Base-by-base conservation (phyloP, 2,329 filamentous ascomycete genomes). In the Aspergillus cejpii region DNA sequence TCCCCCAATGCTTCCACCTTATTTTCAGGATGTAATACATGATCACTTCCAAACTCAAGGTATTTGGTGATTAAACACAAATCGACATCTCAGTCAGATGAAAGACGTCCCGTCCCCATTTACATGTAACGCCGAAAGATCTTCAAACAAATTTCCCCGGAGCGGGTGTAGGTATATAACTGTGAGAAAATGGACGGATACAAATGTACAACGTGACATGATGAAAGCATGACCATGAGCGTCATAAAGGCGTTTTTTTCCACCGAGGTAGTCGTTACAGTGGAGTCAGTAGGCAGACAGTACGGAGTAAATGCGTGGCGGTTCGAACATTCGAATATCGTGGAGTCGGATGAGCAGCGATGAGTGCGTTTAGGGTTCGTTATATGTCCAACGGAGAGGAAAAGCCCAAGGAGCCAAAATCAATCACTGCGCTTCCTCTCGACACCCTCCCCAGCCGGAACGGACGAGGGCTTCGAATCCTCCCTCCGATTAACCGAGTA, bases 371-470 rank as follows among this genome's bases (percentile, higher is more conserved):
- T 24, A 4, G 23, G 8, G 23, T 5, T 8, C 23, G 8, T n/a
- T 8, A 24, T 8, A 24, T 8, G 23, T 8, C 4, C 23, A n/a
- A 24, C 23, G 34, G 14, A 31, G 31, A 46, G 36, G 33, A 3
- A 26, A 20, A 37, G 23, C n/a, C n/a, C n/a, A n/a, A n/a, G n/a
- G n/a, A n/a, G n/a, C n/a, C n/a, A n/a, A n/a, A n/a, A n/a, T 61
- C 48, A 68, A 52, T 67, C 64, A 44, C 38, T 62, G 37, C 62
- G 62, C 49, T 66, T 66, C 36, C 55, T 61, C 8, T 57, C 60
- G 12, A 34, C 41, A 6, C 47, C 47, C 21, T 58, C 56, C 41
- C 48, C 53, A 39, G 54, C 47, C 2, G 51, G 53, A 45, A 49
- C 44, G 26, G 59, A 34, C 37, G 48, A 37, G 15, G 29, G 55